Base-by-base conservation (phyloP, 768 basidiomycete genomes). In the Tubosaeta sp. region DNA sequence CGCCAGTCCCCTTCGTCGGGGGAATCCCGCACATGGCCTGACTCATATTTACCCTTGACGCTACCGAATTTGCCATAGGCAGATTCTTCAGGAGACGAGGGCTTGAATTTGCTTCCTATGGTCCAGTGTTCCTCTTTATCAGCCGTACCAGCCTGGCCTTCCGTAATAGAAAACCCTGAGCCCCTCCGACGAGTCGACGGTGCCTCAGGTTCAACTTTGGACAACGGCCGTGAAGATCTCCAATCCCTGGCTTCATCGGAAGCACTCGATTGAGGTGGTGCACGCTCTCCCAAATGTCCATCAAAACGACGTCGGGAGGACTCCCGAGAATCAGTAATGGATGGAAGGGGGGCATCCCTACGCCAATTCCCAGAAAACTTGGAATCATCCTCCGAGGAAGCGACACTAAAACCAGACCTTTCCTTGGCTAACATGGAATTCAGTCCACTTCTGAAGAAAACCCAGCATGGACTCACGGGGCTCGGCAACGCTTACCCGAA, bases 401-500 rank as follows among this genome's bases (percentile, higher is more conserved):
- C 72, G 12, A 74, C 75, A n/a, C 80, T 74, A 57, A 83, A 81
- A 42, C 79, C 79, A 41, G 74, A 43, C 29, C 83, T 82, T 64
- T 91, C 90, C 68, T 92, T 94, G 43, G 89, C 92, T 94, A 60
- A 33, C 25, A 49, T 49, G 45, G 43, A 19, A 22, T 61, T 53
- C 61, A 58, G 46, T 51, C 32, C 38, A 47, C 39, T 16, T 22
- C 41, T 37, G 22, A 44, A 45, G 41, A n/a, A 54, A 38, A 25
- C 32, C 34, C n/a, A 12, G 39, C 22, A 12, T 19, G 22, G 2
- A 82, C 91, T 77, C 67, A 95, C 93, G 91, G 60, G 95, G 87
- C 66, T 98, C 97, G 9, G 97, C 97, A 43, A 99, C 97, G 68
- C 87, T 93, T 53, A 97, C 85, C 53, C 97, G 82, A 56, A 99